Evolutionary conservation across 73 alveolate genomes (phyloP).

Genomic region (Strombidium stylifer): DNA sequence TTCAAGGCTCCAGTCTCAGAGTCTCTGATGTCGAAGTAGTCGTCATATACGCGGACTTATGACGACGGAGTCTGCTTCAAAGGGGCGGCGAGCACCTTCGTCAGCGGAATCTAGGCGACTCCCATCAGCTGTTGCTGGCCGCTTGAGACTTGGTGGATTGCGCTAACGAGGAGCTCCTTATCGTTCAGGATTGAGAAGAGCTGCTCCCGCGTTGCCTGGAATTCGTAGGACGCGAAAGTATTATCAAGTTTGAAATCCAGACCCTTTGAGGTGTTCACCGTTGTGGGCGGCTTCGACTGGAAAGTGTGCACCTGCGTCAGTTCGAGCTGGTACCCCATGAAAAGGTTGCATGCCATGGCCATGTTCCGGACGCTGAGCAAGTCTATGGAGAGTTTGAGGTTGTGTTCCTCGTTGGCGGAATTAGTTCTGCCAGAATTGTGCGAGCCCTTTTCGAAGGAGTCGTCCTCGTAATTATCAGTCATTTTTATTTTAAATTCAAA

Average conservation of each 20-base stretch:
- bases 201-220: slow-evolving; percentile 22
- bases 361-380: slow-evolving; percentile 11
- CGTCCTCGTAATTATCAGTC: not conserved
- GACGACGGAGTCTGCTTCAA: slow-evolving; percentile 21
- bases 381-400: slow-evolving; percentile 22
- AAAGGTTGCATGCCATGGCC: not conserved
- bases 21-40: slow-evolving; percentile 18
- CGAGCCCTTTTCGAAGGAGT: not conserved
- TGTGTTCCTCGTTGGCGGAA: slow-evolving; percentile 11
- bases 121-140: slow-evolving; percentile 17
- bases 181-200: not conserved
- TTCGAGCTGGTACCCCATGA: not conserved
- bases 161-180: not conserved
- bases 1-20: not conserved
- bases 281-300: slow-evolving; percentile 21
- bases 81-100: slow-evolving; percentile 37
- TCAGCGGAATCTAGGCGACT: not conserved
- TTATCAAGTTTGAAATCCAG: slow-evolving; percentile 11
- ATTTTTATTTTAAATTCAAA: too few species aligned
- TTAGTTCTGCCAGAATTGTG: not conserved
- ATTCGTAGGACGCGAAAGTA: slow-evolving; percentile 35
- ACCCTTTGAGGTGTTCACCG: slow-evolving; percentile 3
- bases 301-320: not conserved
- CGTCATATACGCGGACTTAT: slow-evolving; percentile 23
- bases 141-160: slow-evolving; percentile 1